These are phyloP conservation scores for Alternaria sp. DNA, from an alignment of 2,329 filamentous ascomycete species.

Conservation along the genomic window DNA sequence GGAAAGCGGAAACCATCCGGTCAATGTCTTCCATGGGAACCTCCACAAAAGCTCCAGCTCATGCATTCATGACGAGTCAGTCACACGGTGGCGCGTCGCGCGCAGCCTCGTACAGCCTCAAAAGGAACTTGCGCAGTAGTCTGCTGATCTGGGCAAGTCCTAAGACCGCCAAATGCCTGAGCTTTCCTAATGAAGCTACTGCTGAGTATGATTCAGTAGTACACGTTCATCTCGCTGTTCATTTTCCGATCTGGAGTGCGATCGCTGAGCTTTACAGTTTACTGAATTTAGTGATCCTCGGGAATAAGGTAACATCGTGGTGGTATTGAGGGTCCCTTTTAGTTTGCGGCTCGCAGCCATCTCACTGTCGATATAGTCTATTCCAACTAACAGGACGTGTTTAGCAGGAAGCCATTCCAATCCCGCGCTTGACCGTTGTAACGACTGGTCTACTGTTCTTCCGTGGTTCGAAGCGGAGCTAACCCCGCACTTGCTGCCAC, in stretches of 20 bases:
- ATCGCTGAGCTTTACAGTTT: slow-evolving; percentile 4
- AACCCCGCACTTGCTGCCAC: slow-evolving; percentile 34
- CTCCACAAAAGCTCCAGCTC: neutral
- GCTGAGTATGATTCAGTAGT: neutral
- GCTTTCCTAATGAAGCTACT: neutral
- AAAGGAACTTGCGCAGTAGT: neutral
- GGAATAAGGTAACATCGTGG: neutral
- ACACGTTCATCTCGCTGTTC: neutral
- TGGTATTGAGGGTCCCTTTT: neutral
- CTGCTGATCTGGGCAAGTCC: neutral
- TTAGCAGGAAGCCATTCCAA: neutral
- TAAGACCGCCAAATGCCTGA: slow-evolving; percentile 1
- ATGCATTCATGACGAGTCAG: slow-evolving; percentile 4
- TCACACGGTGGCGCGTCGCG: neutral
- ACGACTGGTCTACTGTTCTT: slow-evolving; percentile 9
- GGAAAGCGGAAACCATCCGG: neutral
- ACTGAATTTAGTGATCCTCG: neutral
- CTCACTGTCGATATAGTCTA: neutral
- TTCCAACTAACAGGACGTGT: neutral
- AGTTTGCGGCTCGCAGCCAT: neutral
- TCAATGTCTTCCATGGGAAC: neutral
- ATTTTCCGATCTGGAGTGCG: neutral
- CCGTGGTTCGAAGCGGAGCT: slow-evolving; percentile 13
- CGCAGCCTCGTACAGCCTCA: slow-evolving; percentile 4
- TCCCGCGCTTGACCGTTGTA: neutral